phyloP scores from a whole-genome alignment of 495 filamentous ascomycete species.

The Trichocladium antarcticum region DNA sequence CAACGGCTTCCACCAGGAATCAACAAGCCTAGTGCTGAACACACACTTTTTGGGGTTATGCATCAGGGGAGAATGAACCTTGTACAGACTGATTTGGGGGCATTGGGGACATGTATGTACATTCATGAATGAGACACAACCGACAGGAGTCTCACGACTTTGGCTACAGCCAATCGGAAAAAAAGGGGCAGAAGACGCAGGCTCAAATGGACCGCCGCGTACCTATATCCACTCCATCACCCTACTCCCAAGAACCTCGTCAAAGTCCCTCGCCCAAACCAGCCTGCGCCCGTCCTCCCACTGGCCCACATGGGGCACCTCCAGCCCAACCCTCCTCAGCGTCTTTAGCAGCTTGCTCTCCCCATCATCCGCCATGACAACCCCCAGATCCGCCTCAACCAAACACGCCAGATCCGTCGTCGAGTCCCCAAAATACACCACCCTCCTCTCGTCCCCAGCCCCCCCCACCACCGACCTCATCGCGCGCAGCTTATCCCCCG shows the following conservation, averaged over 20 bases:
- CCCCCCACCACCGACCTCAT: slow-evolving; percentile 5
- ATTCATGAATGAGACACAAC: too few species aligned
- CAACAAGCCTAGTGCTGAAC: too few species aligned
- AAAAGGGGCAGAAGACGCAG: too few species aligned
- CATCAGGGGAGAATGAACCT: too few species aligned
- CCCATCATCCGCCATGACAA: slow-evolving; percentile 30
- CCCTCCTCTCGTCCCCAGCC: neutral
- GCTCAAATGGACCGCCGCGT: neutral
- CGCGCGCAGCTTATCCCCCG: slow-evolving; percentile 20
- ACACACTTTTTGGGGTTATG: too few species aligned
- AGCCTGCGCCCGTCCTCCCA: neutral
- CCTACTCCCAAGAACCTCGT: slow-evolving; percentile 14
- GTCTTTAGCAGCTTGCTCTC: slow-evolving; percentile 27
- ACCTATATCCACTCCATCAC: slow-evolving; percentile 14
- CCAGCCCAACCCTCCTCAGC: slow-evolving; percentile 27
- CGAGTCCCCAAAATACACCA: slow-evolving; percentile 29
- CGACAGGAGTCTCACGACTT: too few species aligned
- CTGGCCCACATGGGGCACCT: slow-evolving; percentile 25
- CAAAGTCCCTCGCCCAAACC: slow-evolving; percentile 25
- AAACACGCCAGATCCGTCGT: slow-evolving; percentile 30
- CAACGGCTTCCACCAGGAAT: too few species aligned
- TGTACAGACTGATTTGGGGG: too few species aligned
- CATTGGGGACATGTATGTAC: too few species aligned
- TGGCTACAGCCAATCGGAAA: too few species aligned
- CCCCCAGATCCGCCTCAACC: slow-evolving; percentile 24